Percentiles rank a stretch among this genome's conserved stretches.
phyloP scores from a whole-genome alignment of 805 yeast species.

The Saccharomycopsis guyanensis region DNA sequence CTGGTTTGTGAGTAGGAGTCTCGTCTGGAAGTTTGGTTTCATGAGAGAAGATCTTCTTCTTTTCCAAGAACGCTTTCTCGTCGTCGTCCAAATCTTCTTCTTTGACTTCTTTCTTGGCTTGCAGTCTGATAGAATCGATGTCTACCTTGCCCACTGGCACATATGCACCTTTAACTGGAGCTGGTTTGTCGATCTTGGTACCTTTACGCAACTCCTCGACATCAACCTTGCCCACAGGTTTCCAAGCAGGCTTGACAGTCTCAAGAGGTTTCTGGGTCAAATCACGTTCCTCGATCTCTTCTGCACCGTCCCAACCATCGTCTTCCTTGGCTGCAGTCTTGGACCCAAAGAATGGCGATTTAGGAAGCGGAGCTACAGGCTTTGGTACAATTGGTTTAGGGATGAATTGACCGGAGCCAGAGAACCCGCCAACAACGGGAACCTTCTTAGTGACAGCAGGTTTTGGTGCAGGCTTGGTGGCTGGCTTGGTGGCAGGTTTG shows the following conservation, averaged over 20 bases:
- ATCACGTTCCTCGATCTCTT: constrained; percentile 39
- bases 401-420: constrained; percentile 6
- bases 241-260: constrained; percentile 41
- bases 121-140: constrained; percentile 36
- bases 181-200: constrained; percentile 36
- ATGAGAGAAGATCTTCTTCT: constrained; percentile 16
- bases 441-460: constrained; percentile 23
- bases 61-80: constrained; percentile 20
- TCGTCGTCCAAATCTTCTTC: constrained; percentile 20
- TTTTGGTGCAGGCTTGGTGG: constrained; percentile 32
- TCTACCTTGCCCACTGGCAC: constrained; percentile 60
- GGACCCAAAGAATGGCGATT: constrained; percentile 16
- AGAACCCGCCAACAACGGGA: not conserved
- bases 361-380: constrained; percentile 25
- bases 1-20: not conserved
- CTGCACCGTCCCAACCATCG: constrained; percentile 41
- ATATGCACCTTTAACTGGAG: constrained; percentile 31
- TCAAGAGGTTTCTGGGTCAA: constrained; percentile 39
- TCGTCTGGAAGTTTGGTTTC: not conserved
- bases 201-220: constrained; percentile 36
- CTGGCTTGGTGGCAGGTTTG: constrained; percentile 16
- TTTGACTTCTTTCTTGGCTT: constrained; percentile 27
- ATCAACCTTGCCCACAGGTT: constrained; percentile 59
- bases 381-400: constrained; percentile 28
- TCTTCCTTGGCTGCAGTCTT: constrained; percentile 18